Percentiles rank a stretch among this genome's conserved stretches.
Evolutionary conservation across 176 grass and related monocot species (phyloP).

Genomic region (Bothriochloa decipiens): DNA sequence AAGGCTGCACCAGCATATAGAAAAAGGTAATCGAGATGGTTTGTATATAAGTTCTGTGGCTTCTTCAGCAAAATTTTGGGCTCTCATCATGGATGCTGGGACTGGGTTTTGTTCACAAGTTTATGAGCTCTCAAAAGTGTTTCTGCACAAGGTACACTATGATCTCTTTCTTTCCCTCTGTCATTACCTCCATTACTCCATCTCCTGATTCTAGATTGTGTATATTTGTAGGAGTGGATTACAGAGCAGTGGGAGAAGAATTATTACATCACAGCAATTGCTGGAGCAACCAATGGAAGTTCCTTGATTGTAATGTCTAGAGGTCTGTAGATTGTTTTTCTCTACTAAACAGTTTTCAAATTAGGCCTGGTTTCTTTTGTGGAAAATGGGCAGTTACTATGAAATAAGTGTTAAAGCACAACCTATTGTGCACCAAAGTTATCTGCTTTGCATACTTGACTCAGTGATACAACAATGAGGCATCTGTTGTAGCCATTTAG

Average conservation of each 20-base stretch:
- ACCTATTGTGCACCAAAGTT: too few species aligned
- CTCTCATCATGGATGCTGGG: constrained; percentile 89
- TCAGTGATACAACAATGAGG: too few species aligned
- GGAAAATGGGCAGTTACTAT: too few species aligned
- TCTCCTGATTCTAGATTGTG: constrained; percentile 20
- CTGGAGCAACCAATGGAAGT: constrained; percentile 89
- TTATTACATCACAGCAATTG: constrained; percentile 89
- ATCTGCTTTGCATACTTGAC: too few species aligned
- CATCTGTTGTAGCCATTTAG: too few species aligned
- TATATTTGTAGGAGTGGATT: constrained; percentile 78
- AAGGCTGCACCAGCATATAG: constrained; percentile 85
- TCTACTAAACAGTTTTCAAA: background rate
- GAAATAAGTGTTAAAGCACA: too few species aligned
- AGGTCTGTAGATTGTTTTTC: constrained; percentile 60
- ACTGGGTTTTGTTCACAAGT: constrained; percentile 77
- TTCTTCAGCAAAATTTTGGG: constrained; percentile 79
- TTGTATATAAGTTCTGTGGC: constrained; percentile 83
- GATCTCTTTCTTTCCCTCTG: background rate
- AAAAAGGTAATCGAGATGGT: constrained; percentile 88
- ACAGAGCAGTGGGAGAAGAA: constrained; percentile 94
- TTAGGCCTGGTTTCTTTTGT: too few species aligned
- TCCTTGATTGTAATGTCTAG: constrained; percentile 90
- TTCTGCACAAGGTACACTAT: constrained; percentile 73
- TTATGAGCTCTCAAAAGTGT: constrained; percentile 74
- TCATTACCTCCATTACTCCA: background rate